Percentiles rank a stretch among this genome's conserved stretches.
phyloP scores from a whole-genome alignment of 495 filamentous ascomycete species.

The Gamarada debralockiae region DNA sequence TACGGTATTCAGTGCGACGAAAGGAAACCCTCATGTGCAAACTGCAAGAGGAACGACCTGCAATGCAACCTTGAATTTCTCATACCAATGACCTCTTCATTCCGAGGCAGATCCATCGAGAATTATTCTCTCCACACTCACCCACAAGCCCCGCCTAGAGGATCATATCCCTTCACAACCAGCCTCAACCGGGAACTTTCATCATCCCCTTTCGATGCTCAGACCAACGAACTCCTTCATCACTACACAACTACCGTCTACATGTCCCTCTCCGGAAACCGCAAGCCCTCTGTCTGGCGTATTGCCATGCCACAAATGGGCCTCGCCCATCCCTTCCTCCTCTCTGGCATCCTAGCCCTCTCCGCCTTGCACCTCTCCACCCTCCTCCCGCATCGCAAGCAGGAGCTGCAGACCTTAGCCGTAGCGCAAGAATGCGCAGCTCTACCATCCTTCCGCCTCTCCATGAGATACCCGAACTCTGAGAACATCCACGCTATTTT shows the following conservation, averaged over 20 bases:
- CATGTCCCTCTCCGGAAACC: neutral
- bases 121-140: neutral
- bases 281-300: neutral
- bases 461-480: neutral
- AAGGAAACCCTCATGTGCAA: conserved; percentile 6
- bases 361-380: conserved; percentile 39
- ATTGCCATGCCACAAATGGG: conserved; percentile 30
- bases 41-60: conserved; percentile 3
- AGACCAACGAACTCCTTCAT: neutral
- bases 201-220: neutral
- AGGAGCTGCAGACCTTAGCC: conserved; percentile 1
- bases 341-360: conserved; percentile 38
- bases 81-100: neutral
- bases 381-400: conserved; percentile 20
- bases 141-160: neutral
- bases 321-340: conserved; percentile 33
- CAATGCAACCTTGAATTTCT: conserved; percentile 11
- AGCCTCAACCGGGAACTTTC: neutral
- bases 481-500: conserved; percentile 8
- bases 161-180: neutral
- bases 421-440: conserved; percentile 8
- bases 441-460: conserved; percentile 4
- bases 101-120: neutral
- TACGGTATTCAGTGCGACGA: conserved; percentile 11
- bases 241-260: neutral